Evolutionary conservation across 2,329 filamentous ascomycete species (phyloP).

Genomic region (Capronia epimyces): DNA sequence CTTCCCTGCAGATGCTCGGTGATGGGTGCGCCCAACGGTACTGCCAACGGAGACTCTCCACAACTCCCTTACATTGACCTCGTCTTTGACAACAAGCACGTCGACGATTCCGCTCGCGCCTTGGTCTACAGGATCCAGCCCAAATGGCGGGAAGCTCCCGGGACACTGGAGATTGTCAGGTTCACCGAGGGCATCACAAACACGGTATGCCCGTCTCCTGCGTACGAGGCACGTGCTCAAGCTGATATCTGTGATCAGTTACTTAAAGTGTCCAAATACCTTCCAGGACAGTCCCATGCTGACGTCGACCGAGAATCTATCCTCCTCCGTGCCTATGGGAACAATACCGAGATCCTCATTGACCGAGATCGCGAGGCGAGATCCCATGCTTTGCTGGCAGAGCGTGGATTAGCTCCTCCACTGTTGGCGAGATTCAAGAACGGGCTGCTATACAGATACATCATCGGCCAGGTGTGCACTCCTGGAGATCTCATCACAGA

Average conservation of each 20-base stretch:
- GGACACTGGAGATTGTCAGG: slow-evolving; percentile 74
- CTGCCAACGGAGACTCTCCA: slow-evolving; percentile 14
- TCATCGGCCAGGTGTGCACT: slow-evolving; percentile 72
- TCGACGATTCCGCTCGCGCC: slow-evolving; percentile 69
- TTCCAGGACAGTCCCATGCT: slow-evolving; percentile 63
- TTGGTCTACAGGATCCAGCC: slow-evolving; percentile 76
- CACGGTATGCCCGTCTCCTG: slow-evolving; percentile 53
- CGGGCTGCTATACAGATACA: slow-evolving; percentile 89
- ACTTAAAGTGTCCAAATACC: slow-evolving; percentile 47
- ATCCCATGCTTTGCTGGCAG: slow-evolving; percentile 80
- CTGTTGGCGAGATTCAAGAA: slow-evolving; percentile 91
- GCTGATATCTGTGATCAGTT: slow-evolving; percentile 38
- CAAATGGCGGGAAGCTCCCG: slow-evolving; percentile 70
- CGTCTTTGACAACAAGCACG: slow-evolving; percentile 70
- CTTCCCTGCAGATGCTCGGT: slow-evolving; percentile 11
- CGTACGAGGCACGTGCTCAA: slow-evolving; percentile 24
- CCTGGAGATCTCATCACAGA: slow-evolving; percentile 73
- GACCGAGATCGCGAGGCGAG: slow-evolving; percentile 72
- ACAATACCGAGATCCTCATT: slow-evolving; percentile 90
- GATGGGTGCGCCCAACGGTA: slow-evolving; percentile 14
- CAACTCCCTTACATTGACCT: slow-evolving; percentile 56
- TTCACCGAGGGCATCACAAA: slow-evolving; percentile 99
- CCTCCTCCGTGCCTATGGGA: slow-evolving; percentile 85
- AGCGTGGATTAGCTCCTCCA: slow-evolving; percentile 73
- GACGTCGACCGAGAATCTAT: slow-evolving; percentile 79